Evolutionary conservation across 495 filamentous ascomycete species (phyloP), one percentile per base, ranked within the genome.

Genomic region (Lasiosphaeria ovina): DNA sequence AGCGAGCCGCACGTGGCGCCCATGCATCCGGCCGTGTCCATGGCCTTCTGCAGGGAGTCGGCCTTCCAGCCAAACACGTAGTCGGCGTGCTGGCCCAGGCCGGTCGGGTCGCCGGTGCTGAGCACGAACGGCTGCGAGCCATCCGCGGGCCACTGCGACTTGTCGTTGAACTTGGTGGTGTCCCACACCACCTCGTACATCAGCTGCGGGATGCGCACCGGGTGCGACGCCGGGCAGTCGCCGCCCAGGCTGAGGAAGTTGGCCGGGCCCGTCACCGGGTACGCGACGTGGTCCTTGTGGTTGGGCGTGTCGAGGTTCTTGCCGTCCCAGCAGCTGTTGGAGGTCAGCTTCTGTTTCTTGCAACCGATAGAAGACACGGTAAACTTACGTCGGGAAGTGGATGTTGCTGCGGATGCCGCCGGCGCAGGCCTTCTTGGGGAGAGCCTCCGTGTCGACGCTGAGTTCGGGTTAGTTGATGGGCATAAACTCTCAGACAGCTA

Each of bases 121-220:
- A 80, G 72, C 58, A 78, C 73, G 65, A 82, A 82, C 0, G 79
- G 79, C 56, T 81, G 77, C 55, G 71, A 72, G 33, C 77, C 77
- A 56, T 80, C 77, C 7, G 69, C 55, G 35, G 77, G 79, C 78
- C 78, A 81, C 17, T 72, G 52, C 36, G 61, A 58, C 62, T 70
- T 64, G 72, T 81, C 66, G 70, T 79, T 76, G 69, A 79, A 80
- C 58, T 65, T 58, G 12, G 75, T 76, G 24, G 77, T 78, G 69
- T 81, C 76, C 79, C 77, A 81, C 49, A 81, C 77, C 14, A 81
- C 75, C 65, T 81, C 79, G 65, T 77, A 79, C 74, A 80, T 79
- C 49, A 81, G 69, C 69, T 81, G 79, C 11, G 79, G 79, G 53
- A 81, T 78, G 3, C 72, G 69, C 51, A 79, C 69, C 12, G 79